Base-by-base conservation (phyloP, 2,329 filamentous ascomycete genomes). In the Pseudocercospora macadamiae region DNA sequence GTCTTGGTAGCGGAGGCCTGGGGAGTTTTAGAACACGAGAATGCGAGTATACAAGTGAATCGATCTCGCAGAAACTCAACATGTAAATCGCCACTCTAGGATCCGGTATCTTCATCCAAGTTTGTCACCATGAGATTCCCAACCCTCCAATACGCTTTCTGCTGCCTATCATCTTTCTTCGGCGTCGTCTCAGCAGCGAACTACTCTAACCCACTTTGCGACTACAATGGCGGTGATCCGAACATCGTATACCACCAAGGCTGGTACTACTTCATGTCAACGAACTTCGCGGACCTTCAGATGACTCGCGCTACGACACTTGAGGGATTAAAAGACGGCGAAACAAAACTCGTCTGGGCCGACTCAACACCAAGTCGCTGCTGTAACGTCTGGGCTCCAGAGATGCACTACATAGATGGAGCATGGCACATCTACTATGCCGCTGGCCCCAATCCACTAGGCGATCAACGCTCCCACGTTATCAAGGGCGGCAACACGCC, bases 361-460 rank as follows among this genome's bases (percentile, higher is more conserved):
- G 80, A 82, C 55, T 71, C 69, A 3, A 78, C 77, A 14, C 66
- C 81, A 1, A 73, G 72, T 3, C 74, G 81, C 14, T 81, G 80
- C 69, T 82, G 81, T 68, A 84, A 83, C 54, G 78, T 86, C 34
- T 51, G 83, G 83, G 83, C 83, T 0, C 83, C 83, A 0, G 83
- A 85, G 64, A 72, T 84, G 0, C 82, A 84, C 64, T 79, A 79
- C 56, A 66, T 84, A 6, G 75, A 78, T 32, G 65, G 68, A 42
- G 65, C 66, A 30, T 80, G 83, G 82, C 85, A 82, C 57, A 77
- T 86, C 36, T 86, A 85, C 71, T 86, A 85, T 67, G 82, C 82
- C 0, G 80, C 82, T 1, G 82, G 82, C 0, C 74, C 73, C 21
- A 68, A 70, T 1, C 73, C 70, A 2, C 71, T 84, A 1, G 79